A percentile compares a stretch with the other conserved stretches of the same genome.
Conservation (phyloP, 176 grass and related monocot species). For the Eleusine indica region DNA sequence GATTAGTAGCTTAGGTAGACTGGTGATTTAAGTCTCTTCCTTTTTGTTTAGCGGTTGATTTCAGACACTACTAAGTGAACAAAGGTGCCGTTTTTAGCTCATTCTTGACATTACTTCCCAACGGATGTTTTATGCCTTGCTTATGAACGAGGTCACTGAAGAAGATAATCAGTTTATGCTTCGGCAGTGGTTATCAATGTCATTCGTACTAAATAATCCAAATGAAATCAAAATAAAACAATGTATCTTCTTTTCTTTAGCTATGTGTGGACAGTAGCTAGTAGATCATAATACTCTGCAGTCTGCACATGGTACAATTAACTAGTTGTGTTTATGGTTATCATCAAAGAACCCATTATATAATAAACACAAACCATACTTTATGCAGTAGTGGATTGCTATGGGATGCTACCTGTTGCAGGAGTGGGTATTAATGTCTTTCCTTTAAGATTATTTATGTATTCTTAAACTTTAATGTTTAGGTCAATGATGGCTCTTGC, state of each 20-base stretch:
- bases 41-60: neutral
- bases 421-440: neutral
- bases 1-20: neutral
- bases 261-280: neutral
- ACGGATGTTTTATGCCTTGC: neutral
- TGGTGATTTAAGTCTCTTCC: neutral
- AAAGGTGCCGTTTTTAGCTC: neutral
- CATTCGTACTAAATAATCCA: neutral
- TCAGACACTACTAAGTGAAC: neutral
- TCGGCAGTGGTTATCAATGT: neutral
- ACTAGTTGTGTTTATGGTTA: neutral
- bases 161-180: neutral
- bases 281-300: neutral
- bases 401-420: neutral
- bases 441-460: conserved; percentile 15
- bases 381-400: neutral
- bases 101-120: neutral
- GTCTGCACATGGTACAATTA: neutral
- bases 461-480: conserved; percentile 37
- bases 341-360: neutral
- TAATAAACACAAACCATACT: neutral
- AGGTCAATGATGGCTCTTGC: conserved; percentile 99
- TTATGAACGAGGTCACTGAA: neutral
- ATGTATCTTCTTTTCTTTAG: neutral
- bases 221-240: neutral